Conservation (phyloP, 768 basidiomycete genomes). For the Panaeolus papilionaceus region DNA sequence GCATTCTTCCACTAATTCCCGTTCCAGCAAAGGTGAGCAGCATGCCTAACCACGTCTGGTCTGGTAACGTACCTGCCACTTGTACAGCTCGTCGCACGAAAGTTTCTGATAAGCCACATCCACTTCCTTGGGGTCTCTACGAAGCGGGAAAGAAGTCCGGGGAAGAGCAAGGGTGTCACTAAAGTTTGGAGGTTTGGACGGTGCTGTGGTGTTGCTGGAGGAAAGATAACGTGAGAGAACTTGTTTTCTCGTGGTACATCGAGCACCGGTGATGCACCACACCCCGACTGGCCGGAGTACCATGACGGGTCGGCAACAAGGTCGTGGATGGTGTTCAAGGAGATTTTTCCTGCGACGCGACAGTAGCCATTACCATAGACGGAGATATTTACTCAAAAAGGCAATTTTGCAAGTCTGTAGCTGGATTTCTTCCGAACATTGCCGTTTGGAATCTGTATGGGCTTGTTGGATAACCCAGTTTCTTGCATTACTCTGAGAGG, state of each 20-base stretch:
- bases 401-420: not conserved
- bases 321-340: conserved; percentile 10
- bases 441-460: not conserved
- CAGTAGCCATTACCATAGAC: not conserved
- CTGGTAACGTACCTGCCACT: conserved; percentile 66
- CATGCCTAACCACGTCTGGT: not conserved
- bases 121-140: conserved; percentile 66
- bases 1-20: conserved; percentile 64
- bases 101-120: conserved; percentile 63
- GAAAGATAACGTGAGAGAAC: conserved; percentile 24
- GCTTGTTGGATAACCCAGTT: not conserved
- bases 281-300: not conserved
- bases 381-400: conserved; percentile 3
- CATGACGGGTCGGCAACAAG: conserved; percentile 5
- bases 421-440: not conserved
- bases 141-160: conserved; percentile 79
- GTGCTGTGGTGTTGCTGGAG: conserved; percentile 11
- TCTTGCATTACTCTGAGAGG: not conserved
- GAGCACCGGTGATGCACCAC: conserved; percentile 4
- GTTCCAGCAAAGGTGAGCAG: conserved; percentile 12
- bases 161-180: conserved; percentile 78
- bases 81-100: conserved; percentile 79
- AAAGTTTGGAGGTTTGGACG: conserved; percentile 30
- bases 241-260: conserved; percentile 20
- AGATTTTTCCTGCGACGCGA: not conserved